Base-by-base conservation (phyloP, 371 early-diverging fungal species). In the Rhizomucor pusillus region DNA sequence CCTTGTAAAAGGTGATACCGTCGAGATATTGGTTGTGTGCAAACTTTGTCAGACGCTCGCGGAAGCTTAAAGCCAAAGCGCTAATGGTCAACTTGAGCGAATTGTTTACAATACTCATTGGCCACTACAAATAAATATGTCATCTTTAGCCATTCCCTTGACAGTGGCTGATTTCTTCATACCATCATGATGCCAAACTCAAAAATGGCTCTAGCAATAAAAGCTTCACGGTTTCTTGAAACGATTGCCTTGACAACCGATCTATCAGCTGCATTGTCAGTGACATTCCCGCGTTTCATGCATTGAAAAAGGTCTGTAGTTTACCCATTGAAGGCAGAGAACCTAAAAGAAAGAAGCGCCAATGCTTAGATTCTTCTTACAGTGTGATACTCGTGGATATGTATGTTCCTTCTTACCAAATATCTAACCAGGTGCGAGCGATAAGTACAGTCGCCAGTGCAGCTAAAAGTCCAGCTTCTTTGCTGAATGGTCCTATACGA, bases 1-100 rank as follows among this genome's bases (percentile, higher is more conserved):
- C 73, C 66, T 91, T 89, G 73, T 91, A 90, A 67, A 89, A 92
- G 5, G 86, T 89, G 51, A 87, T 89, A 47, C 87, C 93, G 58
- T 83, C 79, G 54, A 92, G 64, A 58, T 92, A 92, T 66, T 88
- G 82, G 47, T 88, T 81, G 62, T 92, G 90, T 22, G 90, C 93
- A 63, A 87, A 83, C 71, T 75, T 75, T 34, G 92, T 90, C 56
- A 92, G 66, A 12, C 92, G 80, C 43, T 83, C 81, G 53, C 93
- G 81, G 83, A 92, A 90, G 23, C 87, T 71, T 57, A 93, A 71
- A 5, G 91, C 78, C 50, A 92, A 75, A 34, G 82, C 81, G 50
- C 79, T 84, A 59, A 89, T 89, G 20, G 75, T 78, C 59, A 84
- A 59, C 58, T 89, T 89, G 37, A 89, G 80, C 35, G 83, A 82